Percentiles rank a stretch among this genome's conserved stretches.
Conservation (phyloP, 2,329 filamentous ascomycete genomes). For the Elsinoe necatrix region DNA sequence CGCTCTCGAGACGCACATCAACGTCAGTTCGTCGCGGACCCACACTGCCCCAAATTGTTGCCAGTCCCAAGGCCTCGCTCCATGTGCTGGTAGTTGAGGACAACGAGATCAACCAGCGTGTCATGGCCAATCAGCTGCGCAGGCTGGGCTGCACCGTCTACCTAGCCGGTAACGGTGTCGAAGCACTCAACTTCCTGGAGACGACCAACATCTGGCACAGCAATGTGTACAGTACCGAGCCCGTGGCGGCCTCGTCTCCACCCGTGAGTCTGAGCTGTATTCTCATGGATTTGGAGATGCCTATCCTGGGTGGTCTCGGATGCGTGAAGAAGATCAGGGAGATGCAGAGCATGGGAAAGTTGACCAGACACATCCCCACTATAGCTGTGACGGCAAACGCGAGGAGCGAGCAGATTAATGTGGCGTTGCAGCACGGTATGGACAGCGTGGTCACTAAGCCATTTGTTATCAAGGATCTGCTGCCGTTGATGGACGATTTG, state of each 20-base stretch:
- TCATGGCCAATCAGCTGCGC: slow-evolving; percentile 24
- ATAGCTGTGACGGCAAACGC: slow-evolving; percentile 69
- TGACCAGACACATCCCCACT: slow-evolving; percentile 57
- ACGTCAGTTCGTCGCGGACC: neutral
- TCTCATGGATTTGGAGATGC: slow-evolving; percentile 50
- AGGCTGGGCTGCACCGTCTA: slow-evolving; percentile 23
- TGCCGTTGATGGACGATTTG: slow-evolving; percentile 28
- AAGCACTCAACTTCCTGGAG: slow-evolving; percentile 24
- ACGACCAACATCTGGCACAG: slow-evolving; percentile 18
- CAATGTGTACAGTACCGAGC: slow-evolving; percentile 12
- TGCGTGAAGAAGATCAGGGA: slow-evolving; percentile 58
- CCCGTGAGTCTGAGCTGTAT: slow-evolving; percentile 2
- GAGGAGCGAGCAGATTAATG: slow-evolving; percentile 39
- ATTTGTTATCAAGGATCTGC: slow-evolving; percentile 28
- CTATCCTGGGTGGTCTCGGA: slow-evolving; percentile 66
- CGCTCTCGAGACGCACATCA: neutral
- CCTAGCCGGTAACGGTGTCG: slow-evolving; percentile 24
- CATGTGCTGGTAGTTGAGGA: slow-evolving; percentile 25
- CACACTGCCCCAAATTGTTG: neutral
- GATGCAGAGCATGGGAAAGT: slow-evolving; percentile 46
- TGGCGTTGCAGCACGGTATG: slow-evolving; percentile 18
- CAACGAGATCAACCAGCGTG: slow-evolving; percentile 27
- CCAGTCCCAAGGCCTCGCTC: neutral
- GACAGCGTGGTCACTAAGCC: slow-evolving; percentile 30
- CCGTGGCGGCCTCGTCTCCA: neutral